These are phyloP conservation scores for Piper betle DNA, from an alignment of 164 flowering plant species.

Conservation along the genomic window DNA sequence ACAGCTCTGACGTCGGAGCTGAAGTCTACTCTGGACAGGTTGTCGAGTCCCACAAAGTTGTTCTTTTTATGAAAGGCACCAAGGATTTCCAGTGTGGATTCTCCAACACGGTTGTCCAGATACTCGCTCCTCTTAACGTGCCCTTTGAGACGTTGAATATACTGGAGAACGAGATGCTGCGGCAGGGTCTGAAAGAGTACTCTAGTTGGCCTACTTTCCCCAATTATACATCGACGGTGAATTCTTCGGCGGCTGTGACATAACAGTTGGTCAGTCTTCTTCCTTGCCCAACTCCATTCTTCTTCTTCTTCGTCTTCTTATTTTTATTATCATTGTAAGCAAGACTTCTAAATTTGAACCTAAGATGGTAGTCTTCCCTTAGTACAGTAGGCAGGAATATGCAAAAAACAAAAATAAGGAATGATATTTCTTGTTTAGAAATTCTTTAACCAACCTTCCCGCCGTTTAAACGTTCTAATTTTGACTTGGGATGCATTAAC, in stretches of 20 bases:
- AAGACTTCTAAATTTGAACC: too few relatives aligned
- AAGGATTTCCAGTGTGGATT: constrained; percentile 90
- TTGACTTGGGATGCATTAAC: neutral
- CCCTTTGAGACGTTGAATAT: constrained; percentile 81
- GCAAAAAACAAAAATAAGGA: too few relatives aligned
- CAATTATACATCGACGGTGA: constrained; percentile 91
- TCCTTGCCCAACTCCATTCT: neutral
- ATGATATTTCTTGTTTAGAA: too few relatives aligned
- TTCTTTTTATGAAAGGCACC: constrained; percentile 88
- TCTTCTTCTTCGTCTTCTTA: neutral
- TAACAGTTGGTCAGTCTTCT: constrained; percentile 56
- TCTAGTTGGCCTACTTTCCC: constrained; percentile 98
- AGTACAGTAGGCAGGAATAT: too few relatives aligned
- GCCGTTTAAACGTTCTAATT: neutral
- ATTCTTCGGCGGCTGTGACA: constrained; percentile 94
- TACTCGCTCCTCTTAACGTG: constrained; percentile 57
- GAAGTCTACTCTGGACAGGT: constrained; percentile 72
- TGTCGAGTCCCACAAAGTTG: constrained; percentile 57
- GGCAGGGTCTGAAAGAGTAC: constrained; percentile 81
- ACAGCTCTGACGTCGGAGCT: constrained; percentile 61
- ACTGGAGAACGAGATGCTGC: constrained; percentile 69
- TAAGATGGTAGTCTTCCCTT: too few relatives aligned
- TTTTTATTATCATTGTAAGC: too few relatives aligned
- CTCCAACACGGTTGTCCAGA: constrained; percentile 81
- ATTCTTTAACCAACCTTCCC: neutral